Percentiles rank a stretch among this genome's conserved stretches.
Evolutionary conservation across 2,329 filamentous ascomycete genomes (phyloP).

Genomic region (Teratosphaeria gauchensis): DNA sequence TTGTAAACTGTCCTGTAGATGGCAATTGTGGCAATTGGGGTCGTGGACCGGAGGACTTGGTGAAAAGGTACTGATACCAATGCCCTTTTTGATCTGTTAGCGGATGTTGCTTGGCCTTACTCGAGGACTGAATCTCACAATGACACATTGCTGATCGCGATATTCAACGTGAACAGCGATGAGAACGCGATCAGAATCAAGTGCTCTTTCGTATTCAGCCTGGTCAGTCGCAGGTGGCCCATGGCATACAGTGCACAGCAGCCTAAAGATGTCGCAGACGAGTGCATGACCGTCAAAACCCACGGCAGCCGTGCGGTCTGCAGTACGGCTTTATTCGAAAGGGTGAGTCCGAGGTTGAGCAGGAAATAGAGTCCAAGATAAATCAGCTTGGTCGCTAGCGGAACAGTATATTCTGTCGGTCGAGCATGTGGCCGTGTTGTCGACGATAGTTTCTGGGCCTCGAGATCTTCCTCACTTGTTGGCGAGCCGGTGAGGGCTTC

Average conservation of each 20-base stretch:
- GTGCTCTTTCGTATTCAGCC: constrained; percentile 44
- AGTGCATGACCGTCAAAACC: constrained; percentile 51
- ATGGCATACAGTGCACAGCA: constrained; percentile 44
- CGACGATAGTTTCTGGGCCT: background rate
- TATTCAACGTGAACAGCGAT: constrained; percentile 53
- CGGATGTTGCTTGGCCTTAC: background rate
- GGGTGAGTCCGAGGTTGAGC: constrained; percentile 41
- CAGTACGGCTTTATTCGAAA: constrained; percentile 52
- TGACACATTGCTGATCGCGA: constrained; percentile 56
- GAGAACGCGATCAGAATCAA: constrained; percentile 50
- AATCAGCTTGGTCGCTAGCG: constrained; percentile 13
- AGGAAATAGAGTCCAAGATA: constrained; percentile 38
- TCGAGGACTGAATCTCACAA: constrained; percentile 30
- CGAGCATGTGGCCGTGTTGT: background rate
- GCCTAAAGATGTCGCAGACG: constrained; percentile 48
- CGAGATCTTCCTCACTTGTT: background rate
- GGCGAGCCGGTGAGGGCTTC: background rate
- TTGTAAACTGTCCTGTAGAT: constrained; percentile 50
- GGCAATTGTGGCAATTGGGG: constrained; percentile 52
- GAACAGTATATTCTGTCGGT: constrained; percentile 13
- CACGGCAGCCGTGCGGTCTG: constrained; percentile 36
- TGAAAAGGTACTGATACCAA: constrained; percentile 57
- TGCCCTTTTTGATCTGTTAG: background rate
- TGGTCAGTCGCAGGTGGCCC: constrained; percentile 45
- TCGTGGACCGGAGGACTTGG: constrained; percentile 54